These are phyloP conservation scores for Trametes cinnabarina DNA, from an alignment of 768 basidiomycete genomes.

Conservation along the genomic window DNA sequence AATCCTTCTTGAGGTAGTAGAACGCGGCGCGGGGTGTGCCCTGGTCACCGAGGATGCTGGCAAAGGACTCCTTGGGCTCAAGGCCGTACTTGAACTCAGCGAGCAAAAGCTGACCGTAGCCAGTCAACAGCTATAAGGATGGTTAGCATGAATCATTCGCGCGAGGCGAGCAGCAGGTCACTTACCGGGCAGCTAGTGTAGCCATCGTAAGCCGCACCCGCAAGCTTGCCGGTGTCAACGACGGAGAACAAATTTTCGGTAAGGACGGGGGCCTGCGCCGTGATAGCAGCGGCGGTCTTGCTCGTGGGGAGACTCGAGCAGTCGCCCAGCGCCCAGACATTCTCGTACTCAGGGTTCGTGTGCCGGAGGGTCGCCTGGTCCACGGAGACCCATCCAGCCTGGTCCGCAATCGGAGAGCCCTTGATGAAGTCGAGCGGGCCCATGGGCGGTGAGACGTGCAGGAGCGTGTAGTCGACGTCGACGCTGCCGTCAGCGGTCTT, in stretches of 20 bases:
- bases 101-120: slow-evolving; percentile 80
- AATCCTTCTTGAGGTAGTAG: slow-evolving; percentile 84
- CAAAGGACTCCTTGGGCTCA: slow-evolving; percentile 85
- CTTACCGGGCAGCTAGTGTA: slow-evolving; percentile 86
- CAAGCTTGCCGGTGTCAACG: slow-evolving; percentile 68
- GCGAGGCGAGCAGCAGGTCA: slow-evolving; percentile 4
- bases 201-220: slow-evolving; percentile 76
- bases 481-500: slow-evolving; percentile 69
- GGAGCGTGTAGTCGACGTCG: slow-evolving; percentile 73
- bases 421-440: slow-evolving; percentile 83
- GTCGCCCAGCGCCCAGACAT: slow-evolving; percentile 92
- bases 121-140: slow-evolving; percentile 61
- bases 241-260: slow-evolving; percentile 83
- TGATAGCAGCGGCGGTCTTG: slow-evolving; percentile 95
- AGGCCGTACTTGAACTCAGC: slow-evolving; percentile 94
- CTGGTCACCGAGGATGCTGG: slow-evolving; percentile 67
- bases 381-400: slow-evolving; percentile 87
- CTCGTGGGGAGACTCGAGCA: slow-evolving; percentile 89
- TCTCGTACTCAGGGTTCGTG: slow-evolving; percentile 71
- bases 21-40: slow-evolving; percentile 68
- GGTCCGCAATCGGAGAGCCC: slow-evolving; percentile 72
- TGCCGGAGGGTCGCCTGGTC: slow-evolving; percentile 80
- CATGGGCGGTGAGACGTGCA: slow-evolving; percentile 93
- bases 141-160: not conserved
- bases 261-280: slow-evolving; percentile 86